These are phyloP conservation scores for Arxiozyma heterogenica DNA, from an alignment of 1,139 yeast genomes.

Conservation along the genomic window DNA sequence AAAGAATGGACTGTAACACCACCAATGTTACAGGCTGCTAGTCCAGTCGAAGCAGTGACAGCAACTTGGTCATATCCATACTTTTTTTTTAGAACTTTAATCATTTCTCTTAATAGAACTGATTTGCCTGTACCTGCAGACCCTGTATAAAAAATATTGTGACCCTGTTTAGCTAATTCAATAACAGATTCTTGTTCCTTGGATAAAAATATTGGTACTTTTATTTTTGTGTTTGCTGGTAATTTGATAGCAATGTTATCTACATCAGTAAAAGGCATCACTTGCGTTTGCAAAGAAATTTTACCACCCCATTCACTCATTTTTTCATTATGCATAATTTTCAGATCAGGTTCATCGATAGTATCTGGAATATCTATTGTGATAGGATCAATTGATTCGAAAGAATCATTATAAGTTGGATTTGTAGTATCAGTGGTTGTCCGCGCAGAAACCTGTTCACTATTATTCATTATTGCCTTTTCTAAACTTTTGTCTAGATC, in stretches of 20 bases:
- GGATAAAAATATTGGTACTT: slow-evolving; percentile 39
- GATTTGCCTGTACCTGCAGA: slow-evolving; percentile 97
- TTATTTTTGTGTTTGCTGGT: slow-evolving; percentile 22
- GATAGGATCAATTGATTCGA: background rate
- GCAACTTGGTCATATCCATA: slow-evolving; percentile 52
- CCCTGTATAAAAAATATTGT: slow-evolving; percentile 76
- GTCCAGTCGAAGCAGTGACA: slow-evolving; percentile 86
- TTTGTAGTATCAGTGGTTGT: background rate
- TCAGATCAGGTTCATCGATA: slow-evolving; percentile 8
- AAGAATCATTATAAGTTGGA: background rate
- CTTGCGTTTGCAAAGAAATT: slow-evolving; percentile 21
- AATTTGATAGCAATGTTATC: slow-evolving; percentile 11
- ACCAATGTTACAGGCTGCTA: slow-evolving; percentile 88
- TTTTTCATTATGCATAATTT: slow-evolving; percentile 9
- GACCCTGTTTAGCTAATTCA: slow-evolving; percentile 52
- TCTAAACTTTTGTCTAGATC: background rate
- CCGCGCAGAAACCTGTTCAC: background rate
- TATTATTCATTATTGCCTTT: background rate
- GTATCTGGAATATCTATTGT: background rate
- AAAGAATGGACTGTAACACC: slow-evolving; percentile 80
- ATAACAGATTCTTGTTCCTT: slow-evolving; percentile 67
- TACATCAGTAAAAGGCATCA: slow-evolving; percentile 12
- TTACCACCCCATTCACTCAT: slow-evolving; percentile 16
- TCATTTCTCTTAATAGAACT: slow-evolving; percentile 60
- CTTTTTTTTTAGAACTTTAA: slow-evolving; percentile 44